Base-by-base conservation (phyloP, 2,329 filamentous ascomycete species). In the Penicillium concentricum region DNA sequence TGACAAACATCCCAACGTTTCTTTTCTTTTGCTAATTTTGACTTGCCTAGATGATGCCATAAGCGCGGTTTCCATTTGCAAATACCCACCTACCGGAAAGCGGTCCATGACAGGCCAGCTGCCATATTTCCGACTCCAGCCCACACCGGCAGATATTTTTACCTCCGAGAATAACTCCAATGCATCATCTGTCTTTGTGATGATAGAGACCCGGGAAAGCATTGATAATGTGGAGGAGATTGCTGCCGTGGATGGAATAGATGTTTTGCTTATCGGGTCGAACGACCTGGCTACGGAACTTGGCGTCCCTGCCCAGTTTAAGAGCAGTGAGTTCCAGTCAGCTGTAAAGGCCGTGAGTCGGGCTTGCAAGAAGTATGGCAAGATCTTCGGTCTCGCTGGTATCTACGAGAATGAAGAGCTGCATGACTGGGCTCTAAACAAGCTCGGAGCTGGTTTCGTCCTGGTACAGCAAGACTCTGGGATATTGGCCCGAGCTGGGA, bases 241-340 rank as follows among this genome's bases (percentile, higher is more conserved):
- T 15, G 69, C 70, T 1, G 66, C 69, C 2, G 65, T 72, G 0
- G 53, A 64, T 2, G 69, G 68, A 1, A 67, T 72, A 0, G 71
- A 74, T 37, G 67, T 71, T 0, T 56, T 75, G 0, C 59, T 74
- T 0, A 59, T 75, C 12, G 72, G 73, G 4, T 68, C 67, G 3
- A 69, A 68, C 20, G 71, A 74, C 41, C 45, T 74, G 12, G 61
- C 66, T 0, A 64, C 65, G 7, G 67, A 69, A 26, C 50, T 71
- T 2, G 67, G 68, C 0, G 58, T 64, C 10, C 64, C 61, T 5
- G 62, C 16, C 3, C 37, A 38, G 37, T 38, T 38, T 12, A 20
- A 38, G 18, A 38, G 37, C n/a, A 9, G 8, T 12, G n/a, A 10
- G n/a, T 38, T 38, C 12, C 37, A 20, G 16, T n/a, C 16, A 3